phyloP scores from a whole-genome alignment of 306 rosid species.

The Prunus mume region DNA sequence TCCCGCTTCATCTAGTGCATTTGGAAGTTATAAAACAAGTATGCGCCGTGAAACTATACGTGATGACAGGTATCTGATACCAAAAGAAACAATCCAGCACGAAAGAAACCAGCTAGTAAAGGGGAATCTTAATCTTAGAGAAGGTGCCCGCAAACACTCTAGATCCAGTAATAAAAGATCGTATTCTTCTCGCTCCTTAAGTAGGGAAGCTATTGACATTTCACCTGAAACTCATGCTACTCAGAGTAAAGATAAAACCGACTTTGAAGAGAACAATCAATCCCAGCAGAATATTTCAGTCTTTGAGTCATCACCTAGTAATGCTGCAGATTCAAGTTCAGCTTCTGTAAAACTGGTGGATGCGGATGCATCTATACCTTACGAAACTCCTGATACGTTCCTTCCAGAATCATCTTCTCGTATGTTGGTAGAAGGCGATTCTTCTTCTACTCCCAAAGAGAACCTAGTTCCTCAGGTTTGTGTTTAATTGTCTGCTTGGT shows the following conservation, averaged over 20 bases:
- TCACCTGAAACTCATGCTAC: conserved; percentile 37
- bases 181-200: conserved; percentile 42
- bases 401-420: conserved; percentile 40
- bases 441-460: conserved; percentile 32
- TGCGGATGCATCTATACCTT: conserved; percentile 22
- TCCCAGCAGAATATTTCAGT: conserved; percentile 33
- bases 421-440: conserved; percentile 20
- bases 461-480: conserved; percentile 50
- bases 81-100: conserved; percentile 44
- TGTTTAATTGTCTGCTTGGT: conserved; percentile 21
- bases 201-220: conserved; percentile 39
- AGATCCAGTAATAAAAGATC: conserved; percentile 56
- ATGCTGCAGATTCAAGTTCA: conserved; percentile 28
- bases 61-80: conserved; percentile 49
- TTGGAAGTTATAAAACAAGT: conserved; percentile 56
- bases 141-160: conserved; percentile 36
- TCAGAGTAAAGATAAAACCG: conserved; percentile 36
- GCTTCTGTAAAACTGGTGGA: conserved; percentile 30
- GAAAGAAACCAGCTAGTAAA: conserved; percentile 46
- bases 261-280: conserved; percentile 28
- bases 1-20: conserved; percentile 72
- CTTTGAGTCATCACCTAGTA: conserved; percentile 27
- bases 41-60: conserved; percentile 34
- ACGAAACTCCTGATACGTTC: conserved; percentile 35
- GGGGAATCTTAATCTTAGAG: conserved; percentile 38